Evolutionary conservation across 257 asterid species (phyloP).

Genomic region (Nicotiana noctiflora): DNA sequence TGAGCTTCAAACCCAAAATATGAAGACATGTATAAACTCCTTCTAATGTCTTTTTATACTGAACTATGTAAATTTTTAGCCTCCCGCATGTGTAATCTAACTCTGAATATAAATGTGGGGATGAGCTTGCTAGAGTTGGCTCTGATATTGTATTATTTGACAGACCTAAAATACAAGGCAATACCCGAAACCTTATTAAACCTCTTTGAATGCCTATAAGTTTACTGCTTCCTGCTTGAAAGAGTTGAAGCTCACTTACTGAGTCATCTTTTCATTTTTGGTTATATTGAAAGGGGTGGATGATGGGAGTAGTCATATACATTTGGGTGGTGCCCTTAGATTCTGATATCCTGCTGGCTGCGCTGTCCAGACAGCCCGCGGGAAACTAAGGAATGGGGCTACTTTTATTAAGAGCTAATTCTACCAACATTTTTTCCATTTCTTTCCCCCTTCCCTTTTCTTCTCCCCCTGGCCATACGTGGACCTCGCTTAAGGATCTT

Average conservation of each 20-base stretch:
- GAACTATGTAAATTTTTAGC: not conserved
- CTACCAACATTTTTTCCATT: not conserved
- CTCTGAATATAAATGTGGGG: not conserved
- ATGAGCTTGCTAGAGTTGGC: not conserved
- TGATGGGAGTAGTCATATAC: not conserved
- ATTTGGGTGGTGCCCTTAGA: not conserved
- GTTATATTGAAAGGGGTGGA: not conserved
- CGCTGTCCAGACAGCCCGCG: not conserved
- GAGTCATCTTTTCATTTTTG: not conserved
- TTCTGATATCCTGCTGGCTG: not conserved
- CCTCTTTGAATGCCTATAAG: not conserved
- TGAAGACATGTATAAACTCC: not conserved
- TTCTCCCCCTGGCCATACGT: not conserved
- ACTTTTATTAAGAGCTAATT: not conserved
- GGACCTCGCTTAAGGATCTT: not conserved
- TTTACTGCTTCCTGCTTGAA: not conserved
- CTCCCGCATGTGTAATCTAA: not conserved
- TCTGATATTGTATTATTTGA: not conserved
- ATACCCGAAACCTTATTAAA: not conserved
- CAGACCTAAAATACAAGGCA: not conserved
- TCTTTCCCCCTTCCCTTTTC: not conserved
- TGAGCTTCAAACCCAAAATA: not conserved
- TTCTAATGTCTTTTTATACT: not conserved
- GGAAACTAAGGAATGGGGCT: not conserved
- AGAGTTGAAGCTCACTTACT: not conserved